These are phyloP conservation scores for Acanthamoeba quina DNA, from an alignment of 208 protist species.

Conservation along the genomic window DNA sequence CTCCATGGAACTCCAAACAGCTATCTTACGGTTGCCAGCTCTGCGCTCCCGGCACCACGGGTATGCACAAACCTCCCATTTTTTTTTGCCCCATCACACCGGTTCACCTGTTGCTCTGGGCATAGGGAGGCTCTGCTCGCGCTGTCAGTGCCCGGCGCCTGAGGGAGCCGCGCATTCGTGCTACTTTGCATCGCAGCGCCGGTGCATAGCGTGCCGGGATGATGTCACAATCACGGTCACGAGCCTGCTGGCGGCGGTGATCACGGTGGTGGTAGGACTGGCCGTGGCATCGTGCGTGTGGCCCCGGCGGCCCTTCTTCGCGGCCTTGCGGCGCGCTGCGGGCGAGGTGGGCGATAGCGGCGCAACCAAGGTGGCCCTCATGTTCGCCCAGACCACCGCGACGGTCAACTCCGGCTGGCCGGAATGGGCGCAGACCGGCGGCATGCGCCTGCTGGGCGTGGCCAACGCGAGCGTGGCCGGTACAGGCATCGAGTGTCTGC, in stretches of 20 bases:
- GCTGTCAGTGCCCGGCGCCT: not conserved
- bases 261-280: not conserved
- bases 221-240: not conserved
- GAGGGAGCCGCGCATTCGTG: not conserved
- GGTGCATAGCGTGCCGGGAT: not conserved
- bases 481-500: not conserved
- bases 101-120: not conserved
- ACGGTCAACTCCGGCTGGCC: not conserved
- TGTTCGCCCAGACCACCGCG: slow-evolving; percentile 16
- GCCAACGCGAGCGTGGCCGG: not conserved
- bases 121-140: slow-evolving; percentile 7
- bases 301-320: not conserved
- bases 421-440: not conserved
- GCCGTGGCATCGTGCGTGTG: not conserved
- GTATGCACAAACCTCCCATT: not conserved
- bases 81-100: not conserved
- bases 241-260: not conserved
- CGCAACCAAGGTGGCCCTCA: not conserved
- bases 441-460: not conserved
- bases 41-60: not conserved
- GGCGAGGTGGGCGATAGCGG: not conserved
- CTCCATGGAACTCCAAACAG: not conserved
- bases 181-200: not conserved
- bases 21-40: not conserved
- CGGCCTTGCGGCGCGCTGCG: not conserved